Evolutionary conservation across 78 protist genomes (phyloP).

Genomic region (Dictyostelium brefeldianum): DNA sequence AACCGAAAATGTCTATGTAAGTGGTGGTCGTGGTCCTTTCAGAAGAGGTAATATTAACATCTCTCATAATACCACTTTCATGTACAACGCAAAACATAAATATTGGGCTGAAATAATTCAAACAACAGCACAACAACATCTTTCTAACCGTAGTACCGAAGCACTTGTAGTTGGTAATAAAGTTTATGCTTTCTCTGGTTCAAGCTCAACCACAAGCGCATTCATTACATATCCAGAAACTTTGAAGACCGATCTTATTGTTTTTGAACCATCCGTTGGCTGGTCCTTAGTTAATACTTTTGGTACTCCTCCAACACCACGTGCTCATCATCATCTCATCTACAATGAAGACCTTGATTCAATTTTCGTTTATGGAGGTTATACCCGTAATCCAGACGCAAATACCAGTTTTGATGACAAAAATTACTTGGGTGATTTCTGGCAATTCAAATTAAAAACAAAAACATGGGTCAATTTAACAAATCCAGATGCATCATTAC

Average conservation of each 20-base stretch:
- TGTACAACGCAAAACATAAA: neutral
- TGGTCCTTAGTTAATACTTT: neutral
- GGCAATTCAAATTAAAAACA: neutral
- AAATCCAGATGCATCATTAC: too few relatives aligned
- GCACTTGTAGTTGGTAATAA: neutral
- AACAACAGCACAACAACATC: slow-evolving; percentile 1
- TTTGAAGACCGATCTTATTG: slow-evolving; percentile 12
- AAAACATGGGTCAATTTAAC: too few relatives aligned
- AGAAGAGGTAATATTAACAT: slow-evolving; percentile 17
- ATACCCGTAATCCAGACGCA: neutral
- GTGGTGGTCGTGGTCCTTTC: slow-evolving; percentile 36
- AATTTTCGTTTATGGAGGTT: slow-evolving; percentile 37
- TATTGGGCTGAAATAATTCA: slow-evolving; percentile 11
- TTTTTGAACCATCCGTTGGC: neutral
- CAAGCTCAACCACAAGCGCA: neutral
- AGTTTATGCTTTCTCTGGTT: neutral
- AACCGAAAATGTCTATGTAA: neutral
- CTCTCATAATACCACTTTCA: too few relatives aligned
- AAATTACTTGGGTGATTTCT: slow-evolving; percentile 27
- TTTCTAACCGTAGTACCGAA: slow-evolving; percentile 30
- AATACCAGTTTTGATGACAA: neutral
- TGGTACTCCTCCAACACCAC: slow-evolving; percentile 1
- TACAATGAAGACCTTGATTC: slow-evolving; percentile 18
- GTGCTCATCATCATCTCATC: slow-evolving; percentile 42
- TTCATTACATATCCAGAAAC: slow-evolving; percentile 2